A percentile compares a stretch with the other conserved stretches of the same genome.
These are phyloP conservation scores for Lichtheimia hyalospora DNA, from an alignment of 371 early-diverging fungal genomes.

Conservation along the genomic window DNA sequence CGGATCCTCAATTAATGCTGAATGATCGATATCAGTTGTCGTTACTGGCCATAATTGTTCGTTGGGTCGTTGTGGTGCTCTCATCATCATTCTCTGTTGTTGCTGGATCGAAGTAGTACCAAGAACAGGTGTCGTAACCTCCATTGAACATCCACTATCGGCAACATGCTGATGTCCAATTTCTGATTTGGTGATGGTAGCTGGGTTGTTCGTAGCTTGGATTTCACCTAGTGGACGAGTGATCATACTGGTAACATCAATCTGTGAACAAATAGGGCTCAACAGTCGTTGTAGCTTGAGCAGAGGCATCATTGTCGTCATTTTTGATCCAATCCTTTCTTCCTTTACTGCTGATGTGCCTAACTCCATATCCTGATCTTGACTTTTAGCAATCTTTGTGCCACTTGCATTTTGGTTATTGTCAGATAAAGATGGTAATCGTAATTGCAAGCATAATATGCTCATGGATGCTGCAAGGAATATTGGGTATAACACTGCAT, in stretches of 20 bases:
- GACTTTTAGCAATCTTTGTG: background rate
- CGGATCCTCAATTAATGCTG: background rate
- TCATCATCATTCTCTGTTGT: background rate
- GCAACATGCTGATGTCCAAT: background rate
- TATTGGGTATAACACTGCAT: conserved; percentile 9
- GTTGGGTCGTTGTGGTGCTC: background rate
- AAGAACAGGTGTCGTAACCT: background rate
- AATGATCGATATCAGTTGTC: background rate
- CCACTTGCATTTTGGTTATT: background rate
- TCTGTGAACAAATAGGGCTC: conserved; percentile 13
- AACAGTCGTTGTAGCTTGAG: conserved; percentile 11
- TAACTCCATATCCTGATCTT: too few relatives aligned
- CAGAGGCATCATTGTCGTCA: conserved; percentile 6
- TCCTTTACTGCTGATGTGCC: background rate
- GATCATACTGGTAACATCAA: conserved; percentile 12
- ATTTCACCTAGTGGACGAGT: conserved; percentile 6
- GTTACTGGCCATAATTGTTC: conserved; percentile 4
- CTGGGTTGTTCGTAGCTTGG: conserved; percentile 2
- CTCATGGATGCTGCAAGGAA: conserved; percentile 12
- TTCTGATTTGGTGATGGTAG: background rate
- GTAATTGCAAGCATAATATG: background rate
- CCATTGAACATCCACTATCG: background rate
- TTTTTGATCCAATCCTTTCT: background rate
- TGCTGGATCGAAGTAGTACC: background rate
- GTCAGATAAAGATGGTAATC: background rate